Base-by-base conservation (phyloP, 208 protist genomes). In the Wallacemonas sp. region DNA sequence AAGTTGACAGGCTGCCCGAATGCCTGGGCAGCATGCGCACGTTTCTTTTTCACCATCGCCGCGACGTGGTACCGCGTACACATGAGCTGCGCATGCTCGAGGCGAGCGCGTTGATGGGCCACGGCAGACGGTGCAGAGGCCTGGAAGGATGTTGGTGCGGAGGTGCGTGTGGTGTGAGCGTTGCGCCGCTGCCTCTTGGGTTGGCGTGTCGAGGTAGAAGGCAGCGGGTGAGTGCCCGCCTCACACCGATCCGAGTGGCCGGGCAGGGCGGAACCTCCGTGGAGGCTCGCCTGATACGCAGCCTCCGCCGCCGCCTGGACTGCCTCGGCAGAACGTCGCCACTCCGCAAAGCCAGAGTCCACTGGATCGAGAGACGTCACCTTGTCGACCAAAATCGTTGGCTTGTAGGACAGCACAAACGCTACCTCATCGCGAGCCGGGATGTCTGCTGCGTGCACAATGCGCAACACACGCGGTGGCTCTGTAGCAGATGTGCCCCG, bases 341-440 rank as follows among this genome's bases (percentile, higher is more conserved):
- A 66, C 3, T 31, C 46, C 2, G 9, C 15, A 30, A 22, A 66
- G 45, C 61, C 46, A 2, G 17, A 1, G 46, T 45, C 56, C 4
- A 30, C 14, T 3, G 21, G 4, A 17, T 2, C 30, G 12, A 65
- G 42, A 2, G 9, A 17, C 21, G n/a, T 22, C 19, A 68, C 19
- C 33, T 39, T 27, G 34, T 31, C 34, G 15, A 68, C 30, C 5
- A 60, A 22, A 28, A 68, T 9, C n/a, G 26, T 38, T 1, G 66
- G 56, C 49, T 56, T 44, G 68, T 73, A 73, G n/a, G 49, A 49
- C 19, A 73, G 33, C 2, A 73, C 17, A 46, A 62, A 67, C n/a
- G 46, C 9, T n/a, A 73, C 30, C 60, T 68, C 36, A 14, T 61
- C 59, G 28, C 47, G 61, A 2, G 38, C 53, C n/a, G 26, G 30